These are phyloP conservation scores for Fagus sylvatica DNA, from an alignment of 306 rosid genomes.

Conservation along the genomic window DNA sequence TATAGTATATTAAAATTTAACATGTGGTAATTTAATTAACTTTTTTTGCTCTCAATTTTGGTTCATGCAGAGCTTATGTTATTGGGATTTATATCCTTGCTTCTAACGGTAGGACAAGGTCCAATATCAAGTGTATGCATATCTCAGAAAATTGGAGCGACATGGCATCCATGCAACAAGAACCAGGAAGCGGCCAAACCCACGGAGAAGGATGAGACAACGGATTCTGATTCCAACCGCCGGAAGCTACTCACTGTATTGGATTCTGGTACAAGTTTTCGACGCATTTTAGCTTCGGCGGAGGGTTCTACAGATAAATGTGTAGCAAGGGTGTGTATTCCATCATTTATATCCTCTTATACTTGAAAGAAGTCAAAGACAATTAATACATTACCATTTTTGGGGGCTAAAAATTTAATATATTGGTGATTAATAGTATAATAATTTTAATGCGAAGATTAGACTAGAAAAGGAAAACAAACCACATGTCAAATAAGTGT, in stretches of 20 bases:
- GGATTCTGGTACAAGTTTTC: constrained; percentile 11
- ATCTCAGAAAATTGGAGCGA: constrained; percentile 45
- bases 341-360: background rate
- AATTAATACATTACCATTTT: background rate
- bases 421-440: background rate
- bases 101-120: constrained; percentile 74
- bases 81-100: constrained; percentile 82
- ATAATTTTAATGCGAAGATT: background rate
- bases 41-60: background rate
- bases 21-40: background rate
- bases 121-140: constrained; percentile 62
- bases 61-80: constrained; percentile 73
- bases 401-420: too few relatives aligned
- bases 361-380: background rate
- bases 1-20: background rate
- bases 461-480: background rate
- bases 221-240: background rate
- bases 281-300: constrained; percentile 60
- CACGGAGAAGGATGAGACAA: background rate
- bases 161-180: constrained; percentile 76
- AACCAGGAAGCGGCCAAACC: background rate
- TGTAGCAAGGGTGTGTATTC: constrained; percentile 34
- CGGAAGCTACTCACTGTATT: constrained; percentile 41
- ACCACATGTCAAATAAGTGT: background rate
- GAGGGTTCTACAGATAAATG: constrained; percentile 44